A percentile compares a stretch with the other conserved stretches of the same genome.
These are phyloP conservation scores for Rubia tinctorum DNA, from an alignment of 305 asterid genomes.

Conservation along the genomic window DNA sequence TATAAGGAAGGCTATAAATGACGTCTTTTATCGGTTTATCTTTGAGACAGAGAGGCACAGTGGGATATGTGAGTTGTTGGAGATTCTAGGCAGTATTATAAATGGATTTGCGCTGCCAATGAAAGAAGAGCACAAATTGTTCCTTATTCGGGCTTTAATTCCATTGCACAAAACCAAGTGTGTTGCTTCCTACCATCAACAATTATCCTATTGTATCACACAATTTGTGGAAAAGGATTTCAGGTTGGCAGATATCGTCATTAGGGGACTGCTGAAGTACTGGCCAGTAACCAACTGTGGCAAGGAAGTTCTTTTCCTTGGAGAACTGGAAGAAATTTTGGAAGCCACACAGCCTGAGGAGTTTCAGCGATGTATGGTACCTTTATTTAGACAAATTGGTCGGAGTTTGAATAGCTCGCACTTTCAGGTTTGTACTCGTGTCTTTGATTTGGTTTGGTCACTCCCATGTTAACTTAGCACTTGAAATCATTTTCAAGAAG, in stretches of 20 bases:
- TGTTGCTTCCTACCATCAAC: constrained; percentile 65
- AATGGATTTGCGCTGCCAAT: constrained; percentile 88
- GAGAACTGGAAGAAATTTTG: constrained; percentile 82
- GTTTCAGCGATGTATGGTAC: constrained; percentile 82
- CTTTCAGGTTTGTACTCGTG: constrained; percentile 63
- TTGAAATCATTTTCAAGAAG: not conserved
- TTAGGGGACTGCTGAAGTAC: constrained; percentile 70
- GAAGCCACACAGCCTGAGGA: constrained; percentile 71
- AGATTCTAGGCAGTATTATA: constrained; percentile 77
- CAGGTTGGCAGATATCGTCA: constrained; percentile 66
- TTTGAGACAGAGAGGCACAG: constrained; percentile 76
- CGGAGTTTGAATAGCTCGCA: constrained; percentile 82
- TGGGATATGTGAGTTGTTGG: constrained; percentile 75
- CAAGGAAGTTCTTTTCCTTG: constrained; percentile 84
- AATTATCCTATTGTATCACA: constrained; percentile 65
- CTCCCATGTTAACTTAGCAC: not conserved
- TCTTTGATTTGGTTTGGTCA: not conserved
- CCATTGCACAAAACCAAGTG: constrained; percentile 76
- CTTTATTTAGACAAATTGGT: constrained; percentile 76
- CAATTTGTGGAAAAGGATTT: constrained; percentile 88
- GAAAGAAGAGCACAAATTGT: constrained; percentile 95
- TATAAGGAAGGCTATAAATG: constrained; percentile 71
- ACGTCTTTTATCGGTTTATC: constrained; percentile 60
- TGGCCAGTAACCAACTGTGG: constrained; percentile 88
- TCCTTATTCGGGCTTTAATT: constrained; percentile 71